Conservation (phyloP, 257 asterid species). For the Solanum corneliomulleri region DNA sequence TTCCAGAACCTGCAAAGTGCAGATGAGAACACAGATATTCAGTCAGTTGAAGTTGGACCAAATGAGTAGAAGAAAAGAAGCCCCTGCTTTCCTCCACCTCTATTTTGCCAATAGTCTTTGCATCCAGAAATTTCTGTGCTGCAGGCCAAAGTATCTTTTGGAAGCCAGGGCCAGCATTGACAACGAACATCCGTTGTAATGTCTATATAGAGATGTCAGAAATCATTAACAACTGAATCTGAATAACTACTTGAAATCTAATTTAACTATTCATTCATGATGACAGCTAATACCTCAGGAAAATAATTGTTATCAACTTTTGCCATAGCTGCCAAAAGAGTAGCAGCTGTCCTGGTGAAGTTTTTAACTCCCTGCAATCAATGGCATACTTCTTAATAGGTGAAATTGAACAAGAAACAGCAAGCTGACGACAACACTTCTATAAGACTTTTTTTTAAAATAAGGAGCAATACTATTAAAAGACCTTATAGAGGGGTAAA, state of each 20-base stretch:
- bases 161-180: conserved; percentile 85
- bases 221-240: neutral
- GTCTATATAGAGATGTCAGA: conserved; percentile 34
- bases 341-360: conserved; percentile 60
- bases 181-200: conserved; percentile 70
- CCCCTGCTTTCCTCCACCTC: conserved; percentile 27
- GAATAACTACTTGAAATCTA: neutral
- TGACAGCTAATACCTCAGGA: conserved; percentile 63
- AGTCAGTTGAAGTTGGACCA: neutral
- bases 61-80: neutral
- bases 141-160: conserved; percentile 93
- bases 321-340: conserved; percentile 67
- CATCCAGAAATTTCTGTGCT: conserved; percentile 77
- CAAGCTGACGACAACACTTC: neutral
- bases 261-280: neutral
- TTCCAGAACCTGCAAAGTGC: conserved; percentile 56
- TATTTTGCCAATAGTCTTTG: conserved; percentile 70
- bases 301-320: conserved; percentile 68
- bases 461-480: neutral
- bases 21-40: neutral
- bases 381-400: neutral
- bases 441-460: neutral
- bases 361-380: conserved; percentile 68
- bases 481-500: neutral
- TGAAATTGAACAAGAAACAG: neutral